Conservation (phyloP, 2,329 filamentous ascomycete species). For the Penicillium psychrosexuale region DNA sequence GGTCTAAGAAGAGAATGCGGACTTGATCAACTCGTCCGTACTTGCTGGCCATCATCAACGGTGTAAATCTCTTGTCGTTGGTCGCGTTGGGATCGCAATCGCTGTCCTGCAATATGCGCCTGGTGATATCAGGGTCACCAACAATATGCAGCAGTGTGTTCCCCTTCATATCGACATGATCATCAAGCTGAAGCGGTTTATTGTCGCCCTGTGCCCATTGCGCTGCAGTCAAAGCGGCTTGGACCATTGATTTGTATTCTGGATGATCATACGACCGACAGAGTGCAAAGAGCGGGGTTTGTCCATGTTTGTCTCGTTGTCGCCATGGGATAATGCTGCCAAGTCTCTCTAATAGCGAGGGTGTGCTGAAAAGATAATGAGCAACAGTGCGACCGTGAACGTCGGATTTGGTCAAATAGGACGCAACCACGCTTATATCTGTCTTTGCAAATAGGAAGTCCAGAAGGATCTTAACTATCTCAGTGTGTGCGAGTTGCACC, state of each 20-base stretch:
- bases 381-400: constrained; percentile 81
- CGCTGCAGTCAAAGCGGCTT: constrained; percentile 72
- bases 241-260: constrained; percentile 83
- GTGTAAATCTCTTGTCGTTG: constrained; percentile 92
- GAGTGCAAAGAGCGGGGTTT: constrained; percentile 93
- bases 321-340: constrained; percentile 81
- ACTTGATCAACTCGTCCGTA: constrained; percentile 95
- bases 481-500: constrained; percentile 74
- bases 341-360: constrained; percentile 71
- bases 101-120: constrained; percentile 73
- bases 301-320: constrained; percentile 90
- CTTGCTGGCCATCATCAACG: constrained; percentile 97
- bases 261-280: constrained; percentile 94
- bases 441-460: constrained; percentile 63
- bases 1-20: constrained; percentile 78
- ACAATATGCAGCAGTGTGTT: constrained; percentile 96
- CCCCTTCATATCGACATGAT: constrained; percentile 87
- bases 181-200: constrained; percentile 79
- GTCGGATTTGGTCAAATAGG: constrained; percentile 75
- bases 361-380: constrained; percentile 95
- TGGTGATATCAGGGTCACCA: constrained; percentile 74
- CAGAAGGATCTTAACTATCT: constrained; percentile 72
- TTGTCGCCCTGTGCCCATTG: constrained; percentile 71
- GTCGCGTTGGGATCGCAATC: constrained; percentile 95
- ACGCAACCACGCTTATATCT: constrained; percentile 55